Base-by-base conservation (phyloP, 2,329 filamentous ascomycete species). In the Talaromyces atroroseus region DNA sequence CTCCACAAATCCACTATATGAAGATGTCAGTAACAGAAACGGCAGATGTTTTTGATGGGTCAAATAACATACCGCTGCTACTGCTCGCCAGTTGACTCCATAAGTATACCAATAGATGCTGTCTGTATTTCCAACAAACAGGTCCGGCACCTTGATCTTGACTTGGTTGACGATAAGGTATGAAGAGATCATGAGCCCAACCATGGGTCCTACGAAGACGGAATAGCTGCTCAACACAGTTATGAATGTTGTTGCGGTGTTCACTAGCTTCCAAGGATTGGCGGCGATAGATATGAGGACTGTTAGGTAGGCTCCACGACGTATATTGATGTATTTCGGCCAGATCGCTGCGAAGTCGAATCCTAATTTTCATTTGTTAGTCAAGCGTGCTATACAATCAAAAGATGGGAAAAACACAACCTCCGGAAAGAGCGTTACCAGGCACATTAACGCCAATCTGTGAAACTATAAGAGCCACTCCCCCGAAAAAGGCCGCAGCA, bases 321-420 rank as follows among this genome's bases (percentile, higher is more conserved):
- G 70, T 57, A 83, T 83, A 64, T 81, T 82, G 66, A 84, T 76
- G 59, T 77, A 82, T 42, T 71, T 73, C 0, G 80, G 80, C 57
- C 76, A 77, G 0, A 82, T 65, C 1, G 76, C 78, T 0, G 80
- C 75, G 49, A 83, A 68, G 61, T 84, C 82, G 72, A 84, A 82
- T 5, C 81, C 81, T 56, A 5, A 46, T 34, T 10, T 16, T 23
- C 0, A 3, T 52, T 26, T 45, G 48, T 26, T 45, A 29, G 14
- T 5, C 3, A 48, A 49, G 3, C 7, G 7, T 42, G n/a, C 3
- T 7, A 47, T 6, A 56, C 6, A 50, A 18, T 10, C 2, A 8
- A 45, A 44, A 23, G 11, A 32, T 6, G 21, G 32, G n/a, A 6
- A 47, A 51, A 16, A 40, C n/a, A 21, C 23, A 24, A 55, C 60